These are phyloP conservation scores for Orbilia quercus DNA, from an alignment of 2,329 filamentous ascomycete species.

Conservation along the genomic window DNA sequence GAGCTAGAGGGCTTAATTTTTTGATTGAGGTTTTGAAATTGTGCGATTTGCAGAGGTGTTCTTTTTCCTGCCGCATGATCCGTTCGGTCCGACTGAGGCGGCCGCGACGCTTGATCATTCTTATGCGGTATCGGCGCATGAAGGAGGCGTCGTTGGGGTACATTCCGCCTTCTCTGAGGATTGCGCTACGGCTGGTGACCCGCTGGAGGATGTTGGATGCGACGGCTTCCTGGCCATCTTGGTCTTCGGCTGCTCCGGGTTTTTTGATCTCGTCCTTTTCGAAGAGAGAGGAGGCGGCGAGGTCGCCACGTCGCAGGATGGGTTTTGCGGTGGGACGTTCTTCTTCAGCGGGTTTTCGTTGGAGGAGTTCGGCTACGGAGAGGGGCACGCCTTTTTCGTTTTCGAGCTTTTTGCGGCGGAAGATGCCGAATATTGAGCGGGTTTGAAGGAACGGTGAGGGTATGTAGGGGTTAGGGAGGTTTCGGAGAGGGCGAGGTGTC, in stretches of 20 bases:
- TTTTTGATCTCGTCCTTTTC: conserved; percentile 9
- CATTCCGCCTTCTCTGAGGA: conserved; percentile 38
- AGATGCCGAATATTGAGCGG: conserved; percentile 46
- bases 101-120: conserved; percentile 76
- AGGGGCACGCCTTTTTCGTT: conserved; percentile 39
- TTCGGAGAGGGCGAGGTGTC: background rate
- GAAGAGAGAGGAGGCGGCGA: conserved; percentile 69
- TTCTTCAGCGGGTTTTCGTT: conserved; percentile 45
- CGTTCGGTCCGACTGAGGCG: conserved; percentile 74
- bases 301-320: conserved; percentile 63
- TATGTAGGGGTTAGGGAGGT: background rate
- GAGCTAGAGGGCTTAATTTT: conserved; percentile 86
- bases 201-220: conserved; percentile 30
- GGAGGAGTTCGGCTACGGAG: conserved; percentile 64
- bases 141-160: conserved; percentile 76
- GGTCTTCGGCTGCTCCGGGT: conserved; percentile 61
- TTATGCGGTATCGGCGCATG: conserved; percentile 80
- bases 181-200: conserved; percentile 68
- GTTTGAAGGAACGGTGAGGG: conserved; percentile 14
- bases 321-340: conserved; percentile 11
- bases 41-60: conserved; percentile 72
- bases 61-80: conserved; percentile 66
- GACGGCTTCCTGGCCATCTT: conserved; percentile 60
- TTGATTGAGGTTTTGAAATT: conserved; percentile 86
- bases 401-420: conserved; percentile 46